Evolutionary conservation across 2,329 filamentous ascomycete species (phyloP).

Genomic region (Hymenoscyphus fructigenus): DNA sequence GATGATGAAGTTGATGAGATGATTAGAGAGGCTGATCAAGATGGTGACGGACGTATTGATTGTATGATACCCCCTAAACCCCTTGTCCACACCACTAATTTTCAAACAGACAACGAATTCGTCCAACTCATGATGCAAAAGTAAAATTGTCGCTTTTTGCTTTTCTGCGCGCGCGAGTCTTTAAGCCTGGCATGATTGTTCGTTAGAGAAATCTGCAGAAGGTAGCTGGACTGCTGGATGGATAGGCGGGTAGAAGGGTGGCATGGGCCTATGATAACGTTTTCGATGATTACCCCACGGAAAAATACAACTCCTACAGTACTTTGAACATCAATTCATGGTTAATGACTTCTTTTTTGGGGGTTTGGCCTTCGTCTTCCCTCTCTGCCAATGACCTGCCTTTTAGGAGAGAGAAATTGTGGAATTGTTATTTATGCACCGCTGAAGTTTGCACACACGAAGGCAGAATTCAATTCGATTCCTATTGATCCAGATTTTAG

Average conservation of each 20-base stretch:
- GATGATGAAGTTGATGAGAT: constrained; percentile 92
- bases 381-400: neutral
- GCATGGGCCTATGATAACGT: constrained; percentile 22
- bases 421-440: neutral
- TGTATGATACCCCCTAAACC: constrained; percentile 55
- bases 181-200: constrained; percentile 20
- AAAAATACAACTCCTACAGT: constrained; percentile 15
- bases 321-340: constrained; percentile 8
- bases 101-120: constrained; percentile 75
- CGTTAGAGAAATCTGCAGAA: constrained; percentile 14
- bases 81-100: constrained; percentile 16
- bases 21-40: constrained; percentile 89
- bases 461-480: neutral
- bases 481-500: neutral
- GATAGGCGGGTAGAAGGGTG: constrained; percentile 18
- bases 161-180: constrained; percentile 23
- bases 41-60: constrained; percentile 84
- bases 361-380: neutral
- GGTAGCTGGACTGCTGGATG: constrained; percentile 15
- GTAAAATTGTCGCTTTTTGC: constrained; percentile 45
- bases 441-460: neutral
- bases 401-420: constrained; percentile 1
- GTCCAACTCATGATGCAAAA: constrained; percentile 97
- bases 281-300: constrained; percentile 30
- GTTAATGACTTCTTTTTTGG: neutral